Evolutionary conservation across 306 rosid species (phyloP), one percentile per base, ranked within the genome.

Genomic region (Cicer chorassanicum): DNA sequence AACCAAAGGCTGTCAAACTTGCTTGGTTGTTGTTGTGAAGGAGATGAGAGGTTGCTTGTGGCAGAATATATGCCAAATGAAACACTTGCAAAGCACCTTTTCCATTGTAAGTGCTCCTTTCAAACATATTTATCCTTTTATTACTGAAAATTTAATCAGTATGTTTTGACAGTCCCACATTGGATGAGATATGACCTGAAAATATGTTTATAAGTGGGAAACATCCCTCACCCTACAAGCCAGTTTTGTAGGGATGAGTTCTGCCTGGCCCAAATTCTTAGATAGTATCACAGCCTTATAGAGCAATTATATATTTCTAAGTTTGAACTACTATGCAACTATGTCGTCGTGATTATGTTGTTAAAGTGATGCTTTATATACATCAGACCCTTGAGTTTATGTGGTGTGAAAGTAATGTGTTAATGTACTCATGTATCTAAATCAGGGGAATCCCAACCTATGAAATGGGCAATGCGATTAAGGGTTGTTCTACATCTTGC

Each of bases 401-500:
- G 6, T 7, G 36, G 10, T 62, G 38, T 77, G 54, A 69, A 69
- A 61, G 39, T 85, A 71, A 82, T 75, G 46, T 73, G 71, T 43
- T 42, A 12, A 39, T 14, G 29, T 41, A 12, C 71, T 70, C 64
- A 38, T 65, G 43, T 76, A 75, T 78, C 73, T 70, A 80, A 46
- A 75, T 73, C 82, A 87, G 92, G 95, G 97, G 95, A 89, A 63
- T 41, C 83, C 29, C 95, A 89, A 45, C 97, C 97, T 49, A 85
- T 89, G 97, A 87, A 87, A 82, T 89, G 92, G 89, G 90, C 91
- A 15, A 87, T 91, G 91, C 82, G 91, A 36, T 83, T 89, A 51
- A 86, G 95, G 82, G 95, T 91, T 68, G 95, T 87, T 76, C 92
- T 91, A 76, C 88, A 91, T 86, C 94, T 91, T 77, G 95, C 91